Conservation (phyloP, 2,329 filamentous ascomycete species). For the Ophiostoma angusticollis region DNA sequence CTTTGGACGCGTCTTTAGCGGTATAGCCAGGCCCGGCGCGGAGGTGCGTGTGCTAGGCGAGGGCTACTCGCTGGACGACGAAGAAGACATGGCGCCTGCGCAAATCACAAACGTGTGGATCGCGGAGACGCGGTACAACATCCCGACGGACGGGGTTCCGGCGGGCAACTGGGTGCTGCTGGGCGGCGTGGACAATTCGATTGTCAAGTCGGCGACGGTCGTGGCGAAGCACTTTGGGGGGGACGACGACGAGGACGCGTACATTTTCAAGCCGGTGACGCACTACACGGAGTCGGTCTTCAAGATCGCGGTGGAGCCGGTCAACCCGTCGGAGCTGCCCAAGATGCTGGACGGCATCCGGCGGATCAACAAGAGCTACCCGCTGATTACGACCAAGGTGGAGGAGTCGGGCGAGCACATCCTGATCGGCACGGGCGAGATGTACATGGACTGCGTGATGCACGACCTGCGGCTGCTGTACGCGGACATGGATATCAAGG, state of each 20-base stretch:
- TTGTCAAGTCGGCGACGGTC: conserved; percentile 92
- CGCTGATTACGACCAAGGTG: conserved; percentile 88
- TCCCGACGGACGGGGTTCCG: conserved; percentile 80
- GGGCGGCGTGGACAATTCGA: conserved; percentile 89
- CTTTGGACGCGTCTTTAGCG: conserved; percentile 85
- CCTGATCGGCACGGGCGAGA: conserved; percentile 83
- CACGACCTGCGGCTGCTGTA: conserved; percentile 90
- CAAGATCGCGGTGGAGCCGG: conserved; percentile 94
- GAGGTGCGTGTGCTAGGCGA: conserved; percentile 88
- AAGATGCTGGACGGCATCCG: conserved; percentile 97
- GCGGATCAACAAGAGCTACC: conserved; percentile 97
- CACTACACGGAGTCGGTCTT: conserved; percentile 97
- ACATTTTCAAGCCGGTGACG: conserved; percentile 84
- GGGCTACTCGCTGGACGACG: conserved; percentile 89
- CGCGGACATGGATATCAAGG: conserved; percentile 98
- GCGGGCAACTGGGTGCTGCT: conserved; percentile 91
- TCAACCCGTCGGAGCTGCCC: conserved; percentile 92
- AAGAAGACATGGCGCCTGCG: conserved; percentile 89
- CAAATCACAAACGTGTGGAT: conserved; percentile 82
- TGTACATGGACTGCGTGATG: conserved; percentile 99
- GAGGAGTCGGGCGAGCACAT: conserved; percentile 97
- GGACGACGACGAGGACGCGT: conserved; percentile 82
- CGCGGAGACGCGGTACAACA: conserved; percentile 83
- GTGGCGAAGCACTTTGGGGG: conserved; percentile 66
- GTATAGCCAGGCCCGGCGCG: conserved; percentile 68